Base-by-base conservation (phyloP, 2,329 filamentous ascomycete genomes). In the Incumbomyces lentus region DNA sequence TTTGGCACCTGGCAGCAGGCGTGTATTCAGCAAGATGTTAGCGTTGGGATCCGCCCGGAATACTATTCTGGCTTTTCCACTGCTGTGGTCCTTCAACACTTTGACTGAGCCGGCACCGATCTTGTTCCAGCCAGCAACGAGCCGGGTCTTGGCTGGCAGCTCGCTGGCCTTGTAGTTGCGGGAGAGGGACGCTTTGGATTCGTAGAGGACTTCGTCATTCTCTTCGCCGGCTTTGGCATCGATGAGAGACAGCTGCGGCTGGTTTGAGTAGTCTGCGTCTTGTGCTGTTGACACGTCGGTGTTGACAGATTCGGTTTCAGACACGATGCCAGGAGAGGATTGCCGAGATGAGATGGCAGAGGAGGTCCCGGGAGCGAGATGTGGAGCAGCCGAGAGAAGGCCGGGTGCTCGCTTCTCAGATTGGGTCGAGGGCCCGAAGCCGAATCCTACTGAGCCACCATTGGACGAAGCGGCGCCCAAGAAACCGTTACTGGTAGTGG, bases 21-120 rank as follows among this genome's bases (percentile, higher is more conserved):
- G 64, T 55, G 81, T 77, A 66, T 93, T 93, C 58, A 93, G 68
- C 2, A 83, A 75, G 39, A 90, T 70, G 33, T 82, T 76, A 13
- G 86, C 86, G 52, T 80, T 75, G 0, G 85, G 84, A 53, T 88
- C 83, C n/a, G 78, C 78, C 41, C 86, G 79, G 51, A 89, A 67
- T 16, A 93, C 66, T 38, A 92, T 68, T 34, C 86, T 78, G 3
- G 81, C 75, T 22, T 74, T 72, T 16, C 76, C 78, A 0, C 79
- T 85, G 13, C 73, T 72, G 61, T 85, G 84, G 67, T 90, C 75
- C 64, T 83, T 82, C 51, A 93, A 70, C 12, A 94, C 61, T 33
- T 84, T 81, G 44, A 89, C 67, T 10, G 78, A 74, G 0, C 87
- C 87, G 6, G 86, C 69, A 37, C 86, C 86, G 61, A 82, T 77